phyloP scores from a whole-genome alignment of 1,139 yeast species.

The Scheffersomyces titani region DNA sequence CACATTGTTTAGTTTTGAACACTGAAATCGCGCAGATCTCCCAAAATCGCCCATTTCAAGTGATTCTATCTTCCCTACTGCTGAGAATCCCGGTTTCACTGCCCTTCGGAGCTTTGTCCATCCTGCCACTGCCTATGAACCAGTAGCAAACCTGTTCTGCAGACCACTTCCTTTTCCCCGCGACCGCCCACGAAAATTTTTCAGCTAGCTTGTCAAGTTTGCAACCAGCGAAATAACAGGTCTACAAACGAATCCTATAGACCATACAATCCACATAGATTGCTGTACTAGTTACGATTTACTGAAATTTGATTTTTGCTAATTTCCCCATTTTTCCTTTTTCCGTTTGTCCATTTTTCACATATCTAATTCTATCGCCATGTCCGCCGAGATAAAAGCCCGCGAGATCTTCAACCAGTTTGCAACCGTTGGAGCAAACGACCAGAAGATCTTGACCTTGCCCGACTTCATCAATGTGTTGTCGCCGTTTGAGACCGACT shows the following conservation, averaged over 20 bases:
- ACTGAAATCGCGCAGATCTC: neutral
- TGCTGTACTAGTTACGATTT: neutral
- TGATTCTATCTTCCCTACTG: neutral
- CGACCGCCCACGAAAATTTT: neutral
- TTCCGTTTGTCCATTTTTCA: too few species aligned
- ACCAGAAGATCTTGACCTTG: slow-evolving; percentile 29
- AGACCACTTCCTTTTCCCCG: neutral
- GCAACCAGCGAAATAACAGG: neutral
- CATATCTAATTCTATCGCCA: slow-evolving; percentile 1
- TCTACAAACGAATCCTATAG: neutral
- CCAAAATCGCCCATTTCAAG: neutral
- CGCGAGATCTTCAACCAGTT: slow-evolving; percentile 44
- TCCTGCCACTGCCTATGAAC: neutral
- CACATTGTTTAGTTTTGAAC: neutral
- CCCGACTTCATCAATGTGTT: slow-evolving; percentile 42
- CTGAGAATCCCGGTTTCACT: neutral
- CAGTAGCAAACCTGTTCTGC: neutral
- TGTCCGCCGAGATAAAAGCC: slow-evolving; percentile 30
- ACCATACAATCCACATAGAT: neutral
- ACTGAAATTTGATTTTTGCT: neutral
- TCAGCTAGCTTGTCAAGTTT: neutral
- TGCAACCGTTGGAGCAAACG: slow-evolving; percentile 26
- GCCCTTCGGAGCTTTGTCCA: neutral
- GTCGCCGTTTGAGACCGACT: slow-evolving; percentile 45
- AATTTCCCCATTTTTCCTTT: neutral